Conservation (phyloP, 1,139 yeast species). For the Geotrichum aggregatum region DNA sequence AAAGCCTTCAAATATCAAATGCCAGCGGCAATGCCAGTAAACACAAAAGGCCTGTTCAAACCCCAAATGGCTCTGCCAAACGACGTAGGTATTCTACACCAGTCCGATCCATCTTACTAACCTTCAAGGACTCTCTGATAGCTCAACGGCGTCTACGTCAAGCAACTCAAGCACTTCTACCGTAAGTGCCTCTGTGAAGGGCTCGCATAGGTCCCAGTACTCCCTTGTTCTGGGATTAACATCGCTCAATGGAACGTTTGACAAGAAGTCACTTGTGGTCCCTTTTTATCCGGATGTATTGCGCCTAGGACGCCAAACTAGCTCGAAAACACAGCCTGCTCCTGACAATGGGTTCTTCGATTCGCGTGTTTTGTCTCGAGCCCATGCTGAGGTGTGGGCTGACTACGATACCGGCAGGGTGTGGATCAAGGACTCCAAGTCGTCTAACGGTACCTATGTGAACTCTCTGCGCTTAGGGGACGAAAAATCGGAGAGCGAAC, state of each 20-base stretch:
- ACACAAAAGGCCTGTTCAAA: not conserved
- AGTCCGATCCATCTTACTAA: not conserved
- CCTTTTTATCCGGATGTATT: constrained; percentile 81
- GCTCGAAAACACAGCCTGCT: constrained; percentile 67
- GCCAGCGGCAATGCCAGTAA: not conserved
- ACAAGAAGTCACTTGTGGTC: constrained; percentile 69
- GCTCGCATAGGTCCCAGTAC: constrained; percentile 34
- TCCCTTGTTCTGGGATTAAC: constrained; percentile 57
- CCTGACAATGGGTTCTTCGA: constrained; percentile 90
- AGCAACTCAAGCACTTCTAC: constrained; percentile 1
- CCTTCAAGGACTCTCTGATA: not conserved
- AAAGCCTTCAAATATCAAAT: not conserved
- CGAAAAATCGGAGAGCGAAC: constrained; percentile 50
- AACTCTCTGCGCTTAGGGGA: constrained; percentile 67
- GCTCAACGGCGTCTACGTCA: constrained; percentile 1
- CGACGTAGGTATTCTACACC: constrained; percentile 1
- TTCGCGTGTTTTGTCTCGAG: constrained; percentile 85
- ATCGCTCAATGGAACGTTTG: constrained; percentile 79
- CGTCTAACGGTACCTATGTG: constrained; percentile 91
- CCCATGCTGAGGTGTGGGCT: constrained; percentile 86
- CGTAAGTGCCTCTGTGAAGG: not conserved
- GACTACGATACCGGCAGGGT: constrained; percentile 64
- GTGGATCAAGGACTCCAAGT: constrained; percentile 77
- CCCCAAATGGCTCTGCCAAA: not conserved
- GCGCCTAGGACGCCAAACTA: constrained; percentile 82